Evolutionary conservation across 495 filamentous ascomycete species (phyloP).

Genomic region (Annulohypoxylon maeteangense): DNA sequence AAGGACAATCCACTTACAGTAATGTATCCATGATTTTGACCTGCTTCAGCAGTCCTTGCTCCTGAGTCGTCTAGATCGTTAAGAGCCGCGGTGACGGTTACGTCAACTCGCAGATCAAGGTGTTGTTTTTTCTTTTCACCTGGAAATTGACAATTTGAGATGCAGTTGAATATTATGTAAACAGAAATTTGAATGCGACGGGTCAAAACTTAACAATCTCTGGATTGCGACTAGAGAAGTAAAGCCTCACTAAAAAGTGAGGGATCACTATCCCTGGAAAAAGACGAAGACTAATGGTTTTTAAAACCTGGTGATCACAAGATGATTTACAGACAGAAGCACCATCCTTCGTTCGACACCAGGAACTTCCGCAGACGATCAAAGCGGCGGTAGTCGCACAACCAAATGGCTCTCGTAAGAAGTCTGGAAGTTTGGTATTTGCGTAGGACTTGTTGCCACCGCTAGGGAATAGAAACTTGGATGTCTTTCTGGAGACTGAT

Average conservation of each 20-base stretch:
- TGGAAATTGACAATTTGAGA: neutral
- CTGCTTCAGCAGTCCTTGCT: constrained; percentile 17
- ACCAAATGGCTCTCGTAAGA: neutral
- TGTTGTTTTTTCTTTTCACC: neutral
- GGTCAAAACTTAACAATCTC: neutral
- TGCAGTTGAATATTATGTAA: constrained; percentile 1
- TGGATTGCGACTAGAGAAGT: neutral
- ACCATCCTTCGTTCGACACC: constrained; percentile 7
- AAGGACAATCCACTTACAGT: constrained; percentile 67
- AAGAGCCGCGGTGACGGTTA: neutral
- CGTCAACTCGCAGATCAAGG: neutral
- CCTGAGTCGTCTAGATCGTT: constrained; percentile 14
- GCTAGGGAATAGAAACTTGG: neutral
- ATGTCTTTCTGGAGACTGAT: neutral
- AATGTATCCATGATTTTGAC: constrained; percentile 74
- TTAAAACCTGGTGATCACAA: neutral
- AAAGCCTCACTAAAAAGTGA: constrained; percentile 10
- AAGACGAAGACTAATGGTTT: neutral
- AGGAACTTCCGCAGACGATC: neutral
- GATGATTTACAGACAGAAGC: constrained; percentile 5
- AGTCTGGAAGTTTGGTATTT: constrained; percentile 9
- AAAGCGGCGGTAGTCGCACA: constrained; percentile 15
- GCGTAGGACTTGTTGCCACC: neutral
- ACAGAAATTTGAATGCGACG: neutral
- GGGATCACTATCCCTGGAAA: neutral